These are phyloP conservation scores for Magnusiomyces tetraspermus DNA, from an alignment of 1,139 yeast genomes.

Conservation along the genomic window DNA sequence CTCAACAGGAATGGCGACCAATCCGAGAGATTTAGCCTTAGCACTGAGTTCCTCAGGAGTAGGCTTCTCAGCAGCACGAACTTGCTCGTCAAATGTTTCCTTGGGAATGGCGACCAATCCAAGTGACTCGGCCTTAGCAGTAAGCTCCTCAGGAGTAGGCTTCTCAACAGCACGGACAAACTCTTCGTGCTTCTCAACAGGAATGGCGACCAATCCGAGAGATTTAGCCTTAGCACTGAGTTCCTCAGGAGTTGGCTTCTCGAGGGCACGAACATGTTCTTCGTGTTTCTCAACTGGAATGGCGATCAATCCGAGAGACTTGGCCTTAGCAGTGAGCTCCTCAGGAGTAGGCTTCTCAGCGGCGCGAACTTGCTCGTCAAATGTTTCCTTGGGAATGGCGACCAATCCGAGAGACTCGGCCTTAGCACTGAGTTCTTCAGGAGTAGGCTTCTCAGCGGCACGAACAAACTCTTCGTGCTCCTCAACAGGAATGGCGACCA, in stretches of 20 bases:
- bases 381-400: conserved; percentile 6
- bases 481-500: conserved; percentile 22
- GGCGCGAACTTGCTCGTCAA: conserved; percentile 9
- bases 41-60: conserved; percentile 8
- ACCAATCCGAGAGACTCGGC: conserved; percentile 7
- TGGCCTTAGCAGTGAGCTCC: conserved; percentile 9
- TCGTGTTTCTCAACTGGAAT: conserved; percentile 13
- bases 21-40: conserved; percentile 24
- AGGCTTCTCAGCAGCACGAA: conserved; percentile 18
- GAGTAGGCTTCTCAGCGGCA: conserved; percentile 20
- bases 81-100: conserved; percentile 12
- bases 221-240: conserved; percentile 15
- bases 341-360: conserved; percentile 11
- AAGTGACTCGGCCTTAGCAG: conserved; percentile 8
- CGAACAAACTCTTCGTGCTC: conserved; percentile 21
- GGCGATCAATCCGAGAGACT: conserved; percentile 6
- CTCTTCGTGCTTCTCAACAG: conserved; percentile 27
- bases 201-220: conserved; percentile 37
- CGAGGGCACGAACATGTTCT: conserved; percentile 19
- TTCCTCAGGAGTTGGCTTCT: conserved; percentile 23
- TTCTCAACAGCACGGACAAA: conserved; percentile 20
- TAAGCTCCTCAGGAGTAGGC: conserved; percentile 20
- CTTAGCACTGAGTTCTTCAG: conserved; percentile 25
- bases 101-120: conserved; percentile 5
- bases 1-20: conserved; percentile 21